Percentiles rank a stretch among this genome's conserved stretches.
phyloP scores from a whole-genome alignment of 2,329 filamentous ascomycete genomes.

The Dothistroma pini region DNA sequence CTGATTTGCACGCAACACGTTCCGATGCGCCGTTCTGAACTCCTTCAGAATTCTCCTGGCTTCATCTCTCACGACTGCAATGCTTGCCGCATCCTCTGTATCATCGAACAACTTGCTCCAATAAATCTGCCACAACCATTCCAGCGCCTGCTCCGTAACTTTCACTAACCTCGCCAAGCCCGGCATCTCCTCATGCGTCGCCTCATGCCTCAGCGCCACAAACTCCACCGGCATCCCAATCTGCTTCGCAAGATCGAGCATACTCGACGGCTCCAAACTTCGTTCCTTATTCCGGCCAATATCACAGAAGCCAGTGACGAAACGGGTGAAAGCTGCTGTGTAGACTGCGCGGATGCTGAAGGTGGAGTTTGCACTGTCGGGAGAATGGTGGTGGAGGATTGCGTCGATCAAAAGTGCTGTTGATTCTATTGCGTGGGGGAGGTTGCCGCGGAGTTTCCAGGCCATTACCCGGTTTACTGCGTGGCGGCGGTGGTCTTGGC shows the following conservation, averaged over 20 bases:
- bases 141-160: conserved; percentile 65
- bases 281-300: conserved; percentile 61
- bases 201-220: conserved; percentile 84
- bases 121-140: conserved; percentile 88
- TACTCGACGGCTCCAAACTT: conserved; percentile 59
- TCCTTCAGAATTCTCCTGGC: conserved; percentile 24
- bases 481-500: conserved; percentile 31
- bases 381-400: conserved; percentile 58
- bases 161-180: conserved; percentile 68
- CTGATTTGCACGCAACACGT: conserved; percentile 36
- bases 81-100: conserved; percentile 27
- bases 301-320: conserved; percentile 77
- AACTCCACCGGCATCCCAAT: conserved; percentile 72
- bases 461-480: conserved; percentile 40
- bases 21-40: conserved; percentile 25
- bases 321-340: conserved; percentile 63
- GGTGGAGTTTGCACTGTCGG: conserved; percentile 39
- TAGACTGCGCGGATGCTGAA: conserved; percentile 68
- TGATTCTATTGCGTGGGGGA: conserved; percentile 75
- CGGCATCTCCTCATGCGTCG: conserved; percentile 83
- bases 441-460: conserved; percentile 68
- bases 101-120: conserved; percentile 56
- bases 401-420: conserved; percentile 71
- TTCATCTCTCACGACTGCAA: conserved; percentile 35
- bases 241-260: conserved; percentile 67